These are phyloP conservation scores for Nicotiana tabacum DNA, from an alignment of 257 asterid species.

Conservation along the genomic window DNA sequence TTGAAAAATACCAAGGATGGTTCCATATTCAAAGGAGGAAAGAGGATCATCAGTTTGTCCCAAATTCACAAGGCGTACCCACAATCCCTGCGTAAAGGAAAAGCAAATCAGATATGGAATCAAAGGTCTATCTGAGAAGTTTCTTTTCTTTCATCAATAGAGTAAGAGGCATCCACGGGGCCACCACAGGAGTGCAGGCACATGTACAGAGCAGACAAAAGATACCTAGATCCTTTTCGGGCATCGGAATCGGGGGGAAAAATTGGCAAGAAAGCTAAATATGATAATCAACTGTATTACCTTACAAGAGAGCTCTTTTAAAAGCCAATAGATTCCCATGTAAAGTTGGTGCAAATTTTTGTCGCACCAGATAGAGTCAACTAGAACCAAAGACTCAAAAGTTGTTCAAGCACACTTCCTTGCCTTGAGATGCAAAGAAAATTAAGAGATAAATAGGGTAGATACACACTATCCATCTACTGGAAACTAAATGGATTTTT, in stretches of 20 bases:
- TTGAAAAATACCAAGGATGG: constrained; percentile 65
- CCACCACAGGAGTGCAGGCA: neutral
- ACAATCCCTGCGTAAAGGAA: constrained; percentile 57
- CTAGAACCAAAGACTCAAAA: neutral
- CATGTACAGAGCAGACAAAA: constrained; percentile 3
- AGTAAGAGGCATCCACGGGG: constrained; percentile 4
- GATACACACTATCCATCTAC: neutral
- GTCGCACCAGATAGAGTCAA: neutral
- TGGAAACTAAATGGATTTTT: neutral
- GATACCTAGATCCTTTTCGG: neutral
- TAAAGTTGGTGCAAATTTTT: neutral
- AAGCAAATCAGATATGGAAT: constrained; percentile 15
- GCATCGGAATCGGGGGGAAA: neutral
- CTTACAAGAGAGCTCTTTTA: neutral
- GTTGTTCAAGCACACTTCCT: neutral
- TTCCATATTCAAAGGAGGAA: constrained; percentile 94
- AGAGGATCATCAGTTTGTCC: constrained; percentile 96
- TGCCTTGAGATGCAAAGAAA: neutral
- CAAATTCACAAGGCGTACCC: constrained; percentile 88
- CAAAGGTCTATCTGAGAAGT: neutral
- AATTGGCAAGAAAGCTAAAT: constrained; percentile 1
- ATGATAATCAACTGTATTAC: neutral
- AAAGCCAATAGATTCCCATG: neutral
- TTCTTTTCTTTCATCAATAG: neutral
- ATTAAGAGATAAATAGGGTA: constrained; percentile 2